Percentiles rank a stretch among this genome's conserved stretches.
These are phyloP conservation scores for Vigna hirtella DNA, from an alignment of 306 rosid species.

Conservation along the genomic window DNA sequence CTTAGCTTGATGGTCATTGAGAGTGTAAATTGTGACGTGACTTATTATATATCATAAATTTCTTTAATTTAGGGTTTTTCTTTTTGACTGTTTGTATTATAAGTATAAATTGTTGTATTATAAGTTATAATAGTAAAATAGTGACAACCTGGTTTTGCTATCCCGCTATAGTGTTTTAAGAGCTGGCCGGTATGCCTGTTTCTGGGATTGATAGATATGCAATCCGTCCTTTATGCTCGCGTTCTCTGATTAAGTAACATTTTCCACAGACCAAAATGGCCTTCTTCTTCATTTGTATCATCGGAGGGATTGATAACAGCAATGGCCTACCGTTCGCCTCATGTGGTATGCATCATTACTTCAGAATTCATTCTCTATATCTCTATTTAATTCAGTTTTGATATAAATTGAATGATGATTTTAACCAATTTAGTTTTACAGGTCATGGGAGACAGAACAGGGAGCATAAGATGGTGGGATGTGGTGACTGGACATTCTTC, in stretches of 20 bases:
- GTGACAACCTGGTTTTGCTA: not conserved
- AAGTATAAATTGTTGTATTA: not conserved
- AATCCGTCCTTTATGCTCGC: constrained; percentile 22
- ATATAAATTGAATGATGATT: constrained; percentile 48
- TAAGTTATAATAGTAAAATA: not conserved
- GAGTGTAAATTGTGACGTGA: not conserved
- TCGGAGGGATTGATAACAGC: constrained; percentile 94
- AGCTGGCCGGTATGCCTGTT: not conserved
- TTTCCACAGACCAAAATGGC: constrained; percentile 95
- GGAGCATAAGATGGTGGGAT: constrained; percentile 99
- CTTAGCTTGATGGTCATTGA: not conserved
- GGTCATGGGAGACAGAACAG: constrained; percentile 99
- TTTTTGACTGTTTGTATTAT: not conserved
- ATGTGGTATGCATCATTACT: constrained; percentile 68
- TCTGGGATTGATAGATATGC: constrained; percentile 15
- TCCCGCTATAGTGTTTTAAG: not conserved
- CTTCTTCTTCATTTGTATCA: constrained; percentile 86
- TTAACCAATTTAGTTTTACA: constrained; percentile 57
- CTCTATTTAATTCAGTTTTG: constrained; percentile 25
- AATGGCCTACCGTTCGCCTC: constrained; percentile 99
- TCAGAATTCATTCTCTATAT: constrained; percentile 36
- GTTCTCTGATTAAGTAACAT: constrained; percentile 49
- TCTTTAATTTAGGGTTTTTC: not conserved
- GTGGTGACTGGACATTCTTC: constrained; percentile 93
- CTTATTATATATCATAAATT: not conserved